Base-by-base conservation (phyloP, 2,329 filamentous ascomycete genomes). In the Dendryphion nanum region DNA sequence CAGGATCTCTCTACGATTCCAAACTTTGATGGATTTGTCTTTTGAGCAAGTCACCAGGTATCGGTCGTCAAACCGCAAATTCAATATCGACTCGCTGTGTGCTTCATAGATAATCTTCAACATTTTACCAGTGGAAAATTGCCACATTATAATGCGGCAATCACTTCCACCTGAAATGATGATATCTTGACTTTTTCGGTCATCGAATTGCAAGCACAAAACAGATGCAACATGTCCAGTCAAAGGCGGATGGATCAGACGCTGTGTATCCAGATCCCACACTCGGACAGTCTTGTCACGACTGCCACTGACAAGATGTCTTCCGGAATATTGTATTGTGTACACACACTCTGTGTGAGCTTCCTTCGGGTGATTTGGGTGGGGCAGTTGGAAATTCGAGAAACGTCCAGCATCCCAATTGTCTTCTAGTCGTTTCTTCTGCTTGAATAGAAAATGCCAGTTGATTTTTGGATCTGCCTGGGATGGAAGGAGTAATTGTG, bases 41-140 rank as follows among this genome's bases (percentile, higher is more conserved):
- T 98, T 98, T 33, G 91, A 97, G 57, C 93, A 97, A 1, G 93
- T 98, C 10, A 97, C 89, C 4, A 98, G 75, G 46, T 94, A 94
- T 6, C 88, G 81, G 49, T 88, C 84, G 59, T 97, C 90, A 51
- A 97, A 98, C 44, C 87, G 81, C 40, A 98, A 81, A 57, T 97
- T 97, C 13, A 98, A 73, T 0, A 98, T 90, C 0, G 91, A 95
- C 64, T 98, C 93, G 19, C 76, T 73, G 61, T 98, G 93, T 0
- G 91, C 91, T 30, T 80, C 75, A 1, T 75, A 74, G 20, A 97
- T 79, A 40, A 82, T 82, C 55, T 90, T 86, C 10, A 97, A 67
- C 23, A 88, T 78, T 56, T 90, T 74, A 3, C 93, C 93, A 0
- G 90, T 97, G 0, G 89, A 95, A 59, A 97, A 97, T 34, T 76